Percentiles rank a stretch among this genome's conserved stretches.
Conservation (phyloP, 345 rosid genomes). For the Rhodamnia argentea region DNA sequence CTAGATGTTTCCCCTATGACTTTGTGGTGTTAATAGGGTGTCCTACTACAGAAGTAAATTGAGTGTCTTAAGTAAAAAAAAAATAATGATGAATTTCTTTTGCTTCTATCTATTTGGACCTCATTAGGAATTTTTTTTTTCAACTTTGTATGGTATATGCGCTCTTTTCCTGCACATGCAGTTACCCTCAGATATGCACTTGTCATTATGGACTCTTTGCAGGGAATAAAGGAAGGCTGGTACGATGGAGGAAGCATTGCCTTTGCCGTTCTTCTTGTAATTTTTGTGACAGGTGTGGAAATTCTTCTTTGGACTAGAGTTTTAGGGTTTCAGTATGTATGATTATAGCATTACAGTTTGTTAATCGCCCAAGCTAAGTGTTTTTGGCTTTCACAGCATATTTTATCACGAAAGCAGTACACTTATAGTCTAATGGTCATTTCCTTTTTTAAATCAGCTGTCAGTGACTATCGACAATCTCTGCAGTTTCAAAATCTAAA, state of each 20-base stretch:
- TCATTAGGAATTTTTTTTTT: neutral
- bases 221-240: conserved; percentile 97
- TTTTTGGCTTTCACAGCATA: neutral
- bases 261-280: conserved; percentile 90
- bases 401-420: neutral
- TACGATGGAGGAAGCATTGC: conserved; percentile 98
- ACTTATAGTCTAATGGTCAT: neutral
- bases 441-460: conserved; percentile 32
- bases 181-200: neutral
- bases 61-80: neutral
- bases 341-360: neutral
- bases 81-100: neutral
- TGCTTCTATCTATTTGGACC: neutral
- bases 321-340: neutral
- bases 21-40: neutral
- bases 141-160: neutral
- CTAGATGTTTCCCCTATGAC: neutral
- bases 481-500: conserved; percentile 94
- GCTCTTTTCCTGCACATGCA: neutral
- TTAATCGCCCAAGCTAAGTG: neutral
- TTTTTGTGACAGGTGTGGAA: conserved; percentile 74
- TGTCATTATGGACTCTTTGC: neutral
- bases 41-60: neutral
- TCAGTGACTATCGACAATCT: conserved; percentile 97
- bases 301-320: neutral